Evolutionary conservation across 331 rosid species (phyloP), one percentile per base, ranked within the genome.

Genomic region (Phaseolus coccineus): DNA sequence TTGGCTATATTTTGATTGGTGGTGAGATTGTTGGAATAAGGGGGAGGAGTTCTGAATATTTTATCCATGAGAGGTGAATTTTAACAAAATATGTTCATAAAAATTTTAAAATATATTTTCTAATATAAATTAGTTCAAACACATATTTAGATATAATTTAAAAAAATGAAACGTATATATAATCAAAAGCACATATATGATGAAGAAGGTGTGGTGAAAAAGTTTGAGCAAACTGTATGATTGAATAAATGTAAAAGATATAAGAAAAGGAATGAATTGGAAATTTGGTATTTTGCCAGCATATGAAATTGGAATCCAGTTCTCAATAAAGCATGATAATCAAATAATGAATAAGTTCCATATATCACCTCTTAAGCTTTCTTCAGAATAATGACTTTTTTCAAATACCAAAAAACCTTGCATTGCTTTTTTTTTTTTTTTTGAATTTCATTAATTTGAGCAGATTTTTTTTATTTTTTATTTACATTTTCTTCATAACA

Each of bases 271-370:
- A 14, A 65, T 76, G 6, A 37, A 37, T 6, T 37, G 42, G 0
- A 5, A 30, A 10, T 47, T 22, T 5, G 39, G 57, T 69, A 35
- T 59, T 79, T 35, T 28, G 63, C 2, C 37, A 69, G 22, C 46
- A 61, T 28, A 71, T 14, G 74, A 47, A 22, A 22, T 37, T 69
- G 75, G 80, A 75, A 74, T 72, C 56, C 42, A 62, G 39, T 82
- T 76, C 81, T 39, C 8, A 48, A 76, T 35, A 15, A 67, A 55
- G 5, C 2, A 19, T 27, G 1, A 40, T 66, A 66, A 66, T 66
- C 16, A 31, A 31, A 11, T 2, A 27, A 61, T 7, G 58, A 50
- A 62, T 62, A 39, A 53, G 42, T 30, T 31, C 72, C 2, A 40
- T 2, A 14, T 28, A 55, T 73, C 47, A 12, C 50, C 53, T 42